These are phyloP conservation scores for Starmerella floricola DNA, from an alignment of 805 yeast genomes.

Conservation along the genomic window DNA sequence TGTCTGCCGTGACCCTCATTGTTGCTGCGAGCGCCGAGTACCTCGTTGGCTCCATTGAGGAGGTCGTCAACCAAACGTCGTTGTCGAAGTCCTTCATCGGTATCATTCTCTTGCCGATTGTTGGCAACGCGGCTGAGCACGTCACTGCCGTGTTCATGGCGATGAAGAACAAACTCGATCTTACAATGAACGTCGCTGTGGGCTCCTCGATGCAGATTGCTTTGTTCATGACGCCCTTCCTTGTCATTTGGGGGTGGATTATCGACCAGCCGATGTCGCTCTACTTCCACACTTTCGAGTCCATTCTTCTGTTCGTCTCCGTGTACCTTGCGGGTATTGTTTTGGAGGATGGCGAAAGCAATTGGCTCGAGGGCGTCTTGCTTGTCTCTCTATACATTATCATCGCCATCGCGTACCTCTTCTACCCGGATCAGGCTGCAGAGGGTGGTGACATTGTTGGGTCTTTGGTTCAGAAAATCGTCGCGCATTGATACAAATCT, in stretches of 20 bases:
- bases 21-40: constrained; percentile 90
- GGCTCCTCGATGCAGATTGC: constrained; percentile 95
- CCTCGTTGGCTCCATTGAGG: constrained; percentile 87
- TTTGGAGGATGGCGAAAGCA: constrained; percentile 85
- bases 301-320: constrained; percentile 79
- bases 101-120: constrained; percentile 84
- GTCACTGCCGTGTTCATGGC: constrained; percentile 95
- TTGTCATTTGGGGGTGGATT: constrained; percentile 90
- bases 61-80: constrained; percentile 70
- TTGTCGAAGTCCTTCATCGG: constrained; percentile 92
- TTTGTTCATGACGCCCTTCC: constrained; percentile 84
- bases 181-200: constrained; percentile 92
- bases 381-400: constrained; percentile 73
- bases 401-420: constrained; percentile 80
- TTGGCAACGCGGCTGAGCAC: constrained; percentile 98
- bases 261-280: constrained; percentile 85
- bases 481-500: neutral
- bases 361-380: constrained; percentile 96
- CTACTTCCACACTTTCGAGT: constrained; percentile 84
- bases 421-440: constrained; percentile 45
- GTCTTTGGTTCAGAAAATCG: neutral
- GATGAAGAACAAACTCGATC: constrained; percentile 85
- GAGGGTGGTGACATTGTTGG: neutral
- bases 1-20: constrained; percentile 55
- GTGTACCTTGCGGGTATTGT: constrained; percentile 79